Base-by-base conservation (phyloP, 495 filamentous ascomycete genomes). In the Sordaria brevicollis region DNA sequence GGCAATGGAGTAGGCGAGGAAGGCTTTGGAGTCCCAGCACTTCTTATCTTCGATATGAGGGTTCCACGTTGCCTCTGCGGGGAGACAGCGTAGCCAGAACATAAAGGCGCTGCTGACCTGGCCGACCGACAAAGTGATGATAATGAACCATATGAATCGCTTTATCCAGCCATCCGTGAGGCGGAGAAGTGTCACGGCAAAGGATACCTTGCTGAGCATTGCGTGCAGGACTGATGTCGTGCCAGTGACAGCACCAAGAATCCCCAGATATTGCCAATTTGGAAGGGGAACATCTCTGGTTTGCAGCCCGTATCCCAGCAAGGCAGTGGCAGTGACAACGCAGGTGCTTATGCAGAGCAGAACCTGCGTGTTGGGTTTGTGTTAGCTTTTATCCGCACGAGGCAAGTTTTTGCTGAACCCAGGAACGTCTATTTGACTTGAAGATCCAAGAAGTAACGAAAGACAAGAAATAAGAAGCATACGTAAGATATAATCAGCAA, bases 401-500 rank as follows among this genome's bases (percentile, higher is more conserved):
- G 31, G 5, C 13, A 66, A 34, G 5, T 11, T 13, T 5, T 37
- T 35, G 17, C n/a, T 17, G 7, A 54, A 33, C 10, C 39, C 6
- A n/a, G 35, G n/a, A 43, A 68, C n/a, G 29, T 11, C 38, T 9
- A 35, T 11, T 69, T 21, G 19, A 2, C 65, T 65, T 17, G 17
- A 19, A 8, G 17, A 33, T 21, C 25, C 33, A 41, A 41, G 21
- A 39, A 31, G 21, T n/a, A 21, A 31, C 19, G 7, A n/a, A n/a
- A 62, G 13, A 13, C 19, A 31, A 62, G 17, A 8, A 68, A 33
- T 10, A 33, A 9, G 39, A 31, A 62, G 37, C 67, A 65, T 71
- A 77, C 73, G 76, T 76, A 80, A 7, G 75, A 35, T 15, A 69
- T 71, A 13, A 79, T 79, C 31, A 79, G 71, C 41, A 79, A 36